These are phyloP conservation scores for Sporothrix brunneoviolacea DNA, from an alignment of 2,329 filamentous ascomycete genomes.

Conservation along the genomic window DNA sequence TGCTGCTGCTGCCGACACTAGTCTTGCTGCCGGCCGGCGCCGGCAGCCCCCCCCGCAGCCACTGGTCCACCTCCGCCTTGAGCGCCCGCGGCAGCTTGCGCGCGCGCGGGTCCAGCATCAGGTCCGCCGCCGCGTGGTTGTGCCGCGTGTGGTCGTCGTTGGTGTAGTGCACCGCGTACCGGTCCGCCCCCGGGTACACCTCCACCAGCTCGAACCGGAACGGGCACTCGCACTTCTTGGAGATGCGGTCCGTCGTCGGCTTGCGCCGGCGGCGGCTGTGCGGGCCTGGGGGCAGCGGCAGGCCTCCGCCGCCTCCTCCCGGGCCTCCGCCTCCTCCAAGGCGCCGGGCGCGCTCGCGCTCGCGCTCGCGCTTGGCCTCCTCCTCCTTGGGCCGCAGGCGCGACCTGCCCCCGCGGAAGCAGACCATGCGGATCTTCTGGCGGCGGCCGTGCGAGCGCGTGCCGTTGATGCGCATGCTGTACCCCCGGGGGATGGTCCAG, in stretches of 20 bases:
- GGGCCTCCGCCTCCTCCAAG: slow-evolving; percentile 19
- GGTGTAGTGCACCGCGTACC: slow-evolving; percentile 33
- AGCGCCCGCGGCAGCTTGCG: slow-evolving; percentile 28
- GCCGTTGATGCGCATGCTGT: slow-evolving; percentile 34
- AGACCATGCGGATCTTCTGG: slow-evolving; percentile 33
- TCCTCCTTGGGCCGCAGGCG: slow-evolving; percentile 23
- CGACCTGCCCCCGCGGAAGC: slow-evolving; percentile 31
- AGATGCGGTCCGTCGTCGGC: slow-evolving; percentile 28
- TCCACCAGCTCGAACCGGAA: slow-evolving; percentile 33
- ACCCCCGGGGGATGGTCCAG: slow-evolving; percentile 31
- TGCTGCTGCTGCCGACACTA: not conserved
- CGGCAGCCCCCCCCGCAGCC: slow-evolving; percentile 22
- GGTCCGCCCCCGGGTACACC: slow-evolving; percentile 27
- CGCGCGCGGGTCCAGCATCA: slow-evolving; percentile 29
- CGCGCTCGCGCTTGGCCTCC: slow-evolving; percentile 16
- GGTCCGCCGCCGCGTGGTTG: slow-evolving; percentile 31
- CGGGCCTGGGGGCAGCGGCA: too few relatives aligned
- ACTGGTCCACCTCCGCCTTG: slow-evolving; percentile 28
- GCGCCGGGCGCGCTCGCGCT: slow-evolving; percentile 7
- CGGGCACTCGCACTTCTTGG: slow-evolving; percentile 32
- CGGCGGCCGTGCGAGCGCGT: slow-evolving; percentile 29
- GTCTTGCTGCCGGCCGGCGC: slow-evolving; percentile 15
- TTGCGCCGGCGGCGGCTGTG: slow-evolving; percentile 28
- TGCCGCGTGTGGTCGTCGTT: slow-evolving; percentile 28
- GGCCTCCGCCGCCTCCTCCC: not conserved